Base-by-base conservation (phyloP, 2,329 filamentous ascomycete species). In the Aspergillus sp. region DNA sequence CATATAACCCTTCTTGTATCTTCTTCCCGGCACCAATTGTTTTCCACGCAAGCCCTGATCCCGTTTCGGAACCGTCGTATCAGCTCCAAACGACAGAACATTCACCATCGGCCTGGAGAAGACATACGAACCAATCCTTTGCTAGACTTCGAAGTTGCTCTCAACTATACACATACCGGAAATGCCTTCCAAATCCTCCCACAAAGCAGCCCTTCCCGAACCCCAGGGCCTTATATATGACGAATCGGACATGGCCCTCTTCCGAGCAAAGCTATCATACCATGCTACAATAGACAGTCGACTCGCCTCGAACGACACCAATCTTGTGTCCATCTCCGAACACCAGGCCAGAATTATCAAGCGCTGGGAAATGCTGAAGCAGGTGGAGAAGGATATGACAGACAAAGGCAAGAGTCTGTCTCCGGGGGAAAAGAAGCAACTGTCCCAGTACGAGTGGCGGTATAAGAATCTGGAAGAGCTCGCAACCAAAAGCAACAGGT, bases 211-310 rank as follows among this genome's bases (percentile, higher is more conserved):
- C 30, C 60, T 74, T 20, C 72, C 70, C n/a, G 71, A 74, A 61
- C 69, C 65, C 30, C 63, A 68, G 37, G 72, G 71, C 13, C 59
- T 74, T 41, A 69, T 63, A 50, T 74, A 74, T 60, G 71, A 73
- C 54, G 70, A 74, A 63, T 71, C 68, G 47, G 71, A 74, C 44
- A 74, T 74, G 71, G 70, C 70, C 2, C 67, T 73, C 39, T 74
- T 74, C 53, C 68, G 68, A 40, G 72, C 72, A 42, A 72, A 73
- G 54, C 57, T 74, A 17, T 68, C 68, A 9, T 74, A 73, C 30
- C 68, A 73, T 45, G 63, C 71, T 34, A 74, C 72, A 2, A 69
- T 72, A 39, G 71, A 74, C 24, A 66, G 66, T 15, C 70, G 72
- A 30, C 64, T 70, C 59, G 67, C 67, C 27, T 68, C 70, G 3